Conservation (phyloP, 169 alveolate species). For the Cyclospora cayetanensis region DNA sequence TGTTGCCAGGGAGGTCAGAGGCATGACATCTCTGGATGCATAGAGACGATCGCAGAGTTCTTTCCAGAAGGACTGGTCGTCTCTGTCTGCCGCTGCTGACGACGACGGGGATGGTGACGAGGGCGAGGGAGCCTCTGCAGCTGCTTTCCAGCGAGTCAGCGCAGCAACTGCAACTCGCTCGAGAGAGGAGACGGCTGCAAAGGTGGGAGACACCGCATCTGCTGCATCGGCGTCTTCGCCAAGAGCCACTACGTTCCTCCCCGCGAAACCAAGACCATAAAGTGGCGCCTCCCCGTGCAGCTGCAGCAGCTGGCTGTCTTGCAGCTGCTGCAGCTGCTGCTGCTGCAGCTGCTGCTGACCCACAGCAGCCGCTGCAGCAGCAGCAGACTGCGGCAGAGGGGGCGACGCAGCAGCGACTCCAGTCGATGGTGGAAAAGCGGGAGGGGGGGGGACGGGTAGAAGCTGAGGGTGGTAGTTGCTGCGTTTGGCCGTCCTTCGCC, state of each 20-base stretch:
- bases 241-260: conserved; percentile 1
- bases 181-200: background rate
- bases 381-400: conserved; percentile 7
- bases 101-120: background rate
- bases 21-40: conserved; percentile 4
- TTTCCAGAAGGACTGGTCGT: conserved; percentile 23
- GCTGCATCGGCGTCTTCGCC: conserved; percentile 25
- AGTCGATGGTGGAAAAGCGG: background rate
- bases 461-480: conserved; percentile 19
- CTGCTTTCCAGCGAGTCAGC: background rate
- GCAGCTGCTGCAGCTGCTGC: conserved; percentile 52
- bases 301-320: conserved; percentile 46
- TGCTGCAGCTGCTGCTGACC: conserved; percentile 61
- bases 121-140: conserved; percentile 25
- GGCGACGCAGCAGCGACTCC: background rate
- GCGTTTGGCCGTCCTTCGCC: conserved; percentile 23
- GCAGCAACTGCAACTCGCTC: conserved; percentile 39
- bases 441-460: conserved; percentile 9
- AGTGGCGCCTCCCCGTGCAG: conserved; percentile 3
- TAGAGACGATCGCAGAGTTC: conserved; percentile 28
- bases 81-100: conserved; percentile 44
- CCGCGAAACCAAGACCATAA: background rate
- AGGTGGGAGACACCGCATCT: conserved; percentile 4
- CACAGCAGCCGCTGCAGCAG: conserved; percentile 50
- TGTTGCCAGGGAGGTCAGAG: conserved; percentile 15